Evolutionary conservation across 495 filamentous ascomycete species (phyloP), one percentile per base, ranked within the genome.

Genomic region (Antarctomyces pellizariae): DNA sequence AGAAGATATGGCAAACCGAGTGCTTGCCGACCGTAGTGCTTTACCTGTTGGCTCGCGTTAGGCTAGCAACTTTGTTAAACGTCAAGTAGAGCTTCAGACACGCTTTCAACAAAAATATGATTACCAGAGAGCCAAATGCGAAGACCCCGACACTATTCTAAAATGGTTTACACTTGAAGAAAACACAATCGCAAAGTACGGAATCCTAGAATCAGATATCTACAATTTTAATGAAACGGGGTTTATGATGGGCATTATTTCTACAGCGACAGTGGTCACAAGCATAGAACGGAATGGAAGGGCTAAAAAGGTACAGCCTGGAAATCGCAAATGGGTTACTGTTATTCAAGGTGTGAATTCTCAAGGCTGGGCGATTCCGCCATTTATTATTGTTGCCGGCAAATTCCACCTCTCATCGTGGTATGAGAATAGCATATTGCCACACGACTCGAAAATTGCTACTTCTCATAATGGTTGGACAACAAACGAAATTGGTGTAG

Each of bases 251-350:
- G 46, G 45, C 13, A 25, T 49, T 21, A 44, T 49, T 31, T 17
- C 23, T 9, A 34, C 36, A 29, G 32, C 22, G 17, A 41, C 41
- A 30, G 44, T 53, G 30, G 26, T 50, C 33, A 52, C 34, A 26
- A 27, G 32, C 13, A 32, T 37, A 25, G 32, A 53, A 25, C 29
- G 33, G 14, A 7, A 6, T 33, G 23, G 29, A 25, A 33, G 33
- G 24, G 30, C 34, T 12, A 38, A 29, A 16, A 17, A 35, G 23
- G 32, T 36, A 22, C 39, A 59, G 38, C 46, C 41, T 30, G 42
- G 47, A n/a, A 50, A 58, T 42, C 27, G 41, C 2, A 38, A 57
- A 42, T 61, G 32, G 44, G 34, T 47, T 20, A 53, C 42, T 24
- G 31, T 42, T 12, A 52, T 59, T 34, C 7, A 51, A 16, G 31